phyloP scores from a whole-genome alignment of 2,329 filamentous ascomycete species.

The Penicillium italicum region DNA sequence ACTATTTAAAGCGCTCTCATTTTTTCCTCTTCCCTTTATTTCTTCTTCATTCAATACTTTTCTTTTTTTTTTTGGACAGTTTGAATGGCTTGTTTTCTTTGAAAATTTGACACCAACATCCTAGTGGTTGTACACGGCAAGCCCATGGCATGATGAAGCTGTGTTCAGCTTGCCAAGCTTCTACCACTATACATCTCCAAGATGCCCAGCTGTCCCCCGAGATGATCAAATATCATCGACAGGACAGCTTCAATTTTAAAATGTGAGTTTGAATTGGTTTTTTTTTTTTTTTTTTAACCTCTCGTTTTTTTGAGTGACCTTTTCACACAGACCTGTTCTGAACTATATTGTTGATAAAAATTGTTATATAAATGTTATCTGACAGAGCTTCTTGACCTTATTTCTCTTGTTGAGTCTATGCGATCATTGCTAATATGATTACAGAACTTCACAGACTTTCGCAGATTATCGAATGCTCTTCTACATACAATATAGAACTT shows the following conservation, averaged over 20 bases:
- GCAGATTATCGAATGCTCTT: neutral
- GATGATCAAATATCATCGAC: neutral
- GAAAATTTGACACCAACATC: neutral
- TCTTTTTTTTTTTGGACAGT: neutral
- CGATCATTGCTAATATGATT: conserved; percentile 17
- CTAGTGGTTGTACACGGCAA: neutral
- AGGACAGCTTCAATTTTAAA: neutral
- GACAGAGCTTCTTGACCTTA: conserved; percentile 33
- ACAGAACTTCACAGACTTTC: neutral
- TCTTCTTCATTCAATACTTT: neutral
- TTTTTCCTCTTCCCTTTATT: conserved; percentile 2
- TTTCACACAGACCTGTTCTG: conserved; percentile 49
- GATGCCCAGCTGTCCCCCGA: neutral
- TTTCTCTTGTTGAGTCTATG: conserved; percentile 6
- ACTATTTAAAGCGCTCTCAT: conserved; percentile 14
- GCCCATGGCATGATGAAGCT: conserved; percentile 52
- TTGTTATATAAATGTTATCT: conserved; percentile 43
- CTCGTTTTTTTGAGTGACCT: conserved; percentile 7
- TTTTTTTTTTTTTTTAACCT: neutral
- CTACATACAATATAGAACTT: neutral
- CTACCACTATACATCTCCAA: neutral
- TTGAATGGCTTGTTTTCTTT: neutral
- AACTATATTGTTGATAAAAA: conserved; percentile 54
- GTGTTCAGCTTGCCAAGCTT: conserved; percentile 74
- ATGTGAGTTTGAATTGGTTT: conserved; percentile 8